These are phyloP conservation scores for Aspergillus sclerotiicarbonarius DNA, from an alignment of 495 filamentous ascomycete species.

Conservation along the genomic window DNA sequence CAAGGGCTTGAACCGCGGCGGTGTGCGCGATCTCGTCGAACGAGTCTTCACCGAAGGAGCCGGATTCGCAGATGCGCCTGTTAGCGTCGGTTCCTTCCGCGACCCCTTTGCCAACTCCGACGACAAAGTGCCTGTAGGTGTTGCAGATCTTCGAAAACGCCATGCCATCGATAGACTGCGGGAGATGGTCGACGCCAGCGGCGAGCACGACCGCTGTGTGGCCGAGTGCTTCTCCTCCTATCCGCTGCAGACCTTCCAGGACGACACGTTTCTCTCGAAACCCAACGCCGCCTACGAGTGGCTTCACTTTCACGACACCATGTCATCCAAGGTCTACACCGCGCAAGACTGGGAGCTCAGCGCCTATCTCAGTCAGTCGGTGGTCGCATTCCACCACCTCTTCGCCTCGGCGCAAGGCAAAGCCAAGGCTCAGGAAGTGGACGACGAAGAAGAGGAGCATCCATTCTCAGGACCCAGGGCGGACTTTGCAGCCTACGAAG, in stretches of 20 bases:
- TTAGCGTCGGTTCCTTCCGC: constrained; percentile 31
- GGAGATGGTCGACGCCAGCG: constrained; percentile 85
- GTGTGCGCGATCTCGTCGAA: constrained; percentile 76
- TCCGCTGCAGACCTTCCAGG: constrained; percentile 82
- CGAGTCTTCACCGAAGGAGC: constrained; percentile 84
- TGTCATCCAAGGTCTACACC: constrained; percentile 69
- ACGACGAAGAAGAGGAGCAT: constrained; percentile 52
- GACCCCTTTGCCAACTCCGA: constrained; percentile 30
- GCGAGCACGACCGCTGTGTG: constrained; percentile 82
- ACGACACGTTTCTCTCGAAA: constrained; percentile 87
- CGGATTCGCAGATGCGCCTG: constrained; percentile 66
- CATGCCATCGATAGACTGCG: constrained; percentile 75
- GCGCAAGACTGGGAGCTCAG: constrained; percentile 85
- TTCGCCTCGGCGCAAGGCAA: constrained; percentile 62
- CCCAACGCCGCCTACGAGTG: constrained; percentile 85
- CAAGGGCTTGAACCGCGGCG: constrained; percentile 74
- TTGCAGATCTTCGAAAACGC: constrained; percentile 73
- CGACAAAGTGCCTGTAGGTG: constrained; percentile 43
- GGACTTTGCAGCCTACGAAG: constrained; percentile 74
- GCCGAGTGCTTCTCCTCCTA: constrained; percentile 82
- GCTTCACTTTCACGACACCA: constrained; percentile 87
- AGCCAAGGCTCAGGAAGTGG: constrained; percentile 39
- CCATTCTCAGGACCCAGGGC: constrained; percentile 81
- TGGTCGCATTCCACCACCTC: constrained; percentile 87
- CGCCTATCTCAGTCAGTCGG: constrained; percentile 79